Percentiles rank a stretch among this genome's conserved stretches.
phyloP scores from a whole-genome alignment of 2,329 filamentous ascomycete species.

The Neoscytalidium dimidiatum region DNA sequence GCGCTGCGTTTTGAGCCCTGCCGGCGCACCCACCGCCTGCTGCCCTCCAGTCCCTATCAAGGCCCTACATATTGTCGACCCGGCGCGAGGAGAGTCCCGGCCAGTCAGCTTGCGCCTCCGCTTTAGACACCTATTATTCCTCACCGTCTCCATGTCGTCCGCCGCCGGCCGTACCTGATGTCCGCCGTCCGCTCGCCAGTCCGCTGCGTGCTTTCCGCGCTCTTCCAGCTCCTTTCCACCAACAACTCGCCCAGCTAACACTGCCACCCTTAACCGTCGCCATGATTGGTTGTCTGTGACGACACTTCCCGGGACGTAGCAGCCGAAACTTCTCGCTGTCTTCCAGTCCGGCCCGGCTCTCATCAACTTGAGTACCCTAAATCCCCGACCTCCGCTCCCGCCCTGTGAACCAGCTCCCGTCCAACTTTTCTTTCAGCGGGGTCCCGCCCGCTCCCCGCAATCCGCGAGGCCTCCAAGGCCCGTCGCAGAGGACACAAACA shows the following conservation, averaged over 20 bases:
- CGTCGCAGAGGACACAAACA: background rate
- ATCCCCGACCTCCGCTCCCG: background rate
- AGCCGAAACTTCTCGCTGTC: conserved; percentile 3
- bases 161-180: conserved; percentile 5
- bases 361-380: background rate
- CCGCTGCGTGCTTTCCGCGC: conserved; percentile 1
- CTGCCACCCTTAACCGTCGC: background rate
- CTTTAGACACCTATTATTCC: background rate
- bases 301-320: background rate
- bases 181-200: conserved; percentile 2
- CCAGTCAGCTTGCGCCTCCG: background rate
- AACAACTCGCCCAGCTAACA: background rate
- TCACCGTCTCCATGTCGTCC: background rate
- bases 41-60: conserved; percentile 7
- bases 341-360: background rate
- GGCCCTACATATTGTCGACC: background rate
- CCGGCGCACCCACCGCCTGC: conserved; percentile 16
- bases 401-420: background rate
- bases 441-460: background rate
- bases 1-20: background rate
- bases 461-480: background rate
- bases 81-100: conserved; percentile 6
- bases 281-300: conserved; percentile 9
- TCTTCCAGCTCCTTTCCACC: background rate
- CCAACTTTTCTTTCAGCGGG: background rate